Evolutionary conservation across 1,284 basidiomycete species (phyloP), one percentile per base, ranked within the genome.

Genomic region (Microbotryum violaceum): DNA sequence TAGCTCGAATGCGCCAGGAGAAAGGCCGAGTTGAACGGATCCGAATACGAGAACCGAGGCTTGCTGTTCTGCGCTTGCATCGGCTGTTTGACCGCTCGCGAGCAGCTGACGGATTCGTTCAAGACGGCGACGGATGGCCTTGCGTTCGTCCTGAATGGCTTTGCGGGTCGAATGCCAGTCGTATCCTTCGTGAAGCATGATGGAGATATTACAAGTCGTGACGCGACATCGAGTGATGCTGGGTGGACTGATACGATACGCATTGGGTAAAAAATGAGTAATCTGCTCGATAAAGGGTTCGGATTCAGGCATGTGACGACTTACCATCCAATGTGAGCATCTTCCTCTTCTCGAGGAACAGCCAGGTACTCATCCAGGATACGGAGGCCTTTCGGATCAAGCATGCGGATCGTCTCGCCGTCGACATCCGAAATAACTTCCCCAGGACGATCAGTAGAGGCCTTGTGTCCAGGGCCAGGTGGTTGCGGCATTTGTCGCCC

Each of bases 31-130:
- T 18, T 62, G 90, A 27, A 97, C 83, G 0, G 93, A 97, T 72
- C 96, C 94, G 79, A 93, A 94, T 59, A 69, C 55, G 7, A 97
- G 81, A 12, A 87, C 80, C 4, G 89, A 79, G 62, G 86, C 86
- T 6, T 58, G 52, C 52, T 87, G 84, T 70, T 93, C 91, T 23
- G 87, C 80, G 52, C 80, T 83, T 29, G 88, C 84, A 70, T 96
- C 90, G 33, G 91, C 87, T 4, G 82, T 82, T 73, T 97, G 94
- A 3, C 94, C 96, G 49, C 81, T 86, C 0, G 93, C 90, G n/a
- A 98, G 83, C 3, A 98, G 80, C 75, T 98, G 94, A 56, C 88
- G 82, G 71, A 98, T 96, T 76, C 89, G 91, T 54, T 89, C 86
- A 49, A 98, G 81, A 27, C 85, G 85, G 57, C 85, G 84, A 54